These are phyloP conservation scores for Lepidium campestre DNA, from an alignment of 441 rosid genomes.

Conservation along the genomic window DNA sequence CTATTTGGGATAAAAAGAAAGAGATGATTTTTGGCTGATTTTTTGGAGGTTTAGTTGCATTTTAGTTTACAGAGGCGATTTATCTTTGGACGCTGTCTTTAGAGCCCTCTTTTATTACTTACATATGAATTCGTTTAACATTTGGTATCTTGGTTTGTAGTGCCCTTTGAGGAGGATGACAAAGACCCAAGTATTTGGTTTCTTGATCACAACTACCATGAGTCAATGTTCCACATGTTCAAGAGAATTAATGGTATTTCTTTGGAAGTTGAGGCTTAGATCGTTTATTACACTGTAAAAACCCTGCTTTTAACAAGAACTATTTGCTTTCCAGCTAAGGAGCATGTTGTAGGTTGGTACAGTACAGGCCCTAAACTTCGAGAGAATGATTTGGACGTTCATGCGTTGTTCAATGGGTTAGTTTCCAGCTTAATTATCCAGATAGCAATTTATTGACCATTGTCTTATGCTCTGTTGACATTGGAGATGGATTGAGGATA, in stretches of 20 bases:
- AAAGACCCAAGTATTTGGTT: slow-evolving; percentile 61
- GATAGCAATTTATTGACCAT: neutral
- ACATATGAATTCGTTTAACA: slow-evolving; percentile 1
- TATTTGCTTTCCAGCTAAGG: slow-evolving; percentile 40
- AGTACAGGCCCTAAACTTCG: slow-evolving; percentile 59
- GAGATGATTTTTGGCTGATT: neutral
- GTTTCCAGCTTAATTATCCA: slow-evolving; percentile 3
- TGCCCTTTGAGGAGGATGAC: slow-evolving; percentile 64
- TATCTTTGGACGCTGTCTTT: slow-evolving; percentile 13
- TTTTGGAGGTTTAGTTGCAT: neutral
- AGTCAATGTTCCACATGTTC: slow-evolving; percentile 66
- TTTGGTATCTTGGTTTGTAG: slow-evolving; percentile 26
- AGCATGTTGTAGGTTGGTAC: slow-evolving; percentile 75
- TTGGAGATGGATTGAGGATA: neutral
- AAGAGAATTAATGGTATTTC: slow-evolving; percentile 64
- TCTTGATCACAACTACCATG: slow-evolving; percentile 66
- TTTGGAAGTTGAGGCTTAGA: neutral
- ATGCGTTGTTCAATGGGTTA: slow-evolving; percentile 45
- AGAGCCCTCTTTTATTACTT: neutral
- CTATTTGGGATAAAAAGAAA: neutral
- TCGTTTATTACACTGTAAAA: neutral
- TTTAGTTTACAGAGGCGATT: neutral
- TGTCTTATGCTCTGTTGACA: neutral
- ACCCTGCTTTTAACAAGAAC: neutral
- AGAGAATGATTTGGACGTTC: slow-evolving; percentile 59